A percentile compares a stretch with the other conserved stretches of the same genome.
phyloP scores from a whole-genome alignment of 2,329 filamentous ascomycete genomes.

The Xenoacremonium recifei region DNA sequence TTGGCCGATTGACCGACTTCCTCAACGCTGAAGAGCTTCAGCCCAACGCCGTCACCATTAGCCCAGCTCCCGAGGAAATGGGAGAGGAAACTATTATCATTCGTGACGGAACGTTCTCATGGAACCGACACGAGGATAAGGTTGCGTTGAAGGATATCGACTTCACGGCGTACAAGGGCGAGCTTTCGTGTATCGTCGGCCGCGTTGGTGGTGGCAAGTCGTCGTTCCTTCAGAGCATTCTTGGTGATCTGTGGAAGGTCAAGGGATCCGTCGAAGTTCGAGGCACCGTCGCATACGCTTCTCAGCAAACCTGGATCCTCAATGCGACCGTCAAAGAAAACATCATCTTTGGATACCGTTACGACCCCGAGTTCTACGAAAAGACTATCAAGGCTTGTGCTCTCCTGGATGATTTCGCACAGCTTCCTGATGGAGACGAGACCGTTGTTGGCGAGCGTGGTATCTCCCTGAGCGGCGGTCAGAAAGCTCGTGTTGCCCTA shows the following conservation, averaged over 20 bases:
- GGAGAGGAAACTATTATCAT: constrained; percentile 88
- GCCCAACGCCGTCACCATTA: constrained; percentile 70
- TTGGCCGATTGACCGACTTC: constrained; percentile 80
- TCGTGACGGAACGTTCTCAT: constrained; percentile 85
- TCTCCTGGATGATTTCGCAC: constrained; percentile 83
- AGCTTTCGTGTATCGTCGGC: constrained; percentile 89
- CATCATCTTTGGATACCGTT: constrained; percentile 92
- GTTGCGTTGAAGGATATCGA: constrained; percentile 78
- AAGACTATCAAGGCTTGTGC: constrained; percentile 90
- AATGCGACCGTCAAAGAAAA: constrained; percentile 97
- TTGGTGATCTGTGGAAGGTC: constrained; percentile 90
- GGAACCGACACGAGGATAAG: constrained; percentile 79
- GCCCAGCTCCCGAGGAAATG: constrained; percentile 67
- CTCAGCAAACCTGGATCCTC: constrained; percentile 94
- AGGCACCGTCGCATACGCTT: constrained; percentile 85
- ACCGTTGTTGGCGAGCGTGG: constrained; percentile 96
- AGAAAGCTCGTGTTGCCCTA: constrained; percentile 90
- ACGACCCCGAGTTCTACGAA: constrained; percentile 92
- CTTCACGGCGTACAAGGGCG: constrained; percentile 86
- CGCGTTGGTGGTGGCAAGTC: constrained; percentile 96
- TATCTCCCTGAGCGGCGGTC: constrained; percentile 92
- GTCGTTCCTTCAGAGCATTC: constrained; percentile 81
- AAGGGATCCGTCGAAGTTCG: constrained; percentile 80
- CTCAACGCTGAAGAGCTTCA: constrained; percentile 89
- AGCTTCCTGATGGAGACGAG: constrained; percentile 91